A percentile compares a stretch with the other conserved stretches of the same genome.
Evolutionary conservation across 768 basidiomycete species (phyloP).

Genomic region (Coprinopsis sp.): DNA sequence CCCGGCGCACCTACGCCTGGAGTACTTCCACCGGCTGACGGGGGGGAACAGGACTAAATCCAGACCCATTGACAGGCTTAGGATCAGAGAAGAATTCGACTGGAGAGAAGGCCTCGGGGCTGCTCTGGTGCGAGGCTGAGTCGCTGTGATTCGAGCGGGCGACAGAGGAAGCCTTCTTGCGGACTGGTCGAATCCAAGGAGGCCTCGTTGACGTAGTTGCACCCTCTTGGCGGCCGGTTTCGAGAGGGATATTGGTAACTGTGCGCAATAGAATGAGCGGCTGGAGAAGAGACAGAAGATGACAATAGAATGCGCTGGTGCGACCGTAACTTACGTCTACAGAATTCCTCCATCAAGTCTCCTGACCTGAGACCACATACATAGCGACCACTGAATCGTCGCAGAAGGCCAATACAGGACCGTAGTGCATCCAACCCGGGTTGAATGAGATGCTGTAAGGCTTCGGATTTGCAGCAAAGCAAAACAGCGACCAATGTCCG

Average conservation of each 20-base stretch:
- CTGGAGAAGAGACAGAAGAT: constrained; percentile 6
- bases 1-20: constrained; percentile 17
- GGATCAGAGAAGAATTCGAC: constrained; percentile 61
- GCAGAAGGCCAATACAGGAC: constrained; percentile 82
- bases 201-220: constrained; percentile 45
- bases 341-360: constrained; percentile 94
- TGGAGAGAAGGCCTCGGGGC: constrained; percentile 63
- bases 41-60: background rate
- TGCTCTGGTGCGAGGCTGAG: constrained; percentile 47
- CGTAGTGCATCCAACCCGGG: constrained; percentile 81
- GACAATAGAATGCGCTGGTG: constrained; percentile 1
- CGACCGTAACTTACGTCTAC: constrained; percentile 54
- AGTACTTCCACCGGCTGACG: background rate
- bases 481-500: constrained; percentile 85
- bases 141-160: constrained; percentile 42
- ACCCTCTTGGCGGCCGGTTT: constrained; percentile 54
- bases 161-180: constrained; percentile 60
- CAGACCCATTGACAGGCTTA: constrained; percentile 21
- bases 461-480: constrained; percentile 81
- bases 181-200: constrained; percentile 87
- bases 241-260: constrained; percentile 87
- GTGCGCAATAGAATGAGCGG: constrained; percentile 13
- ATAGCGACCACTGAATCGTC: constrained; percentile 88
- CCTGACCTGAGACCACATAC: constrained; percentile 88
- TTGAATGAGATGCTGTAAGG: constrained; percentile 69